phyloP scores from a whole-genome alignment of 2,329 filamentous ascomycete genomes.

The Arthrinium phaeospermum region DNA sequence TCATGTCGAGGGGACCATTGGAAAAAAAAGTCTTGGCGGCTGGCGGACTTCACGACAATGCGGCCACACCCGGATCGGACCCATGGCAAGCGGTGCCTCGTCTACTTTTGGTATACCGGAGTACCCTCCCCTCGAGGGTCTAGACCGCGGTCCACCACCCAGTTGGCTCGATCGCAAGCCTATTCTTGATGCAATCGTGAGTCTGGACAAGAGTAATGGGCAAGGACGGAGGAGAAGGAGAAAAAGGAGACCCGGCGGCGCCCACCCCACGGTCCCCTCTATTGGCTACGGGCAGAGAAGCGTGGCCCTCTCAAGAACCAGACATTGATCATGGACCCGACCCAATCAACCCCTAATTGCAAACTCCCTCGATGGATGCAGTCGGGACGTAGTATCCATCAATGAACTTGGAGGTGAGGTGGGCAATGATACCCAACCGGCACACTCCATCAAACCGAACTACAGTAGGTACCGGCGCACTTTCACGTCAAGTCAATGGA shows the following conservation, averaged over 20 bases:
- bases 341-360: conserved; percentile 3
- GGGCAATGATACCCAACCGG: not conserved
- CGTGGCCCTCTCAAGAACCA: conserved; percentile 7
- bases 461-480: too few species aligned
- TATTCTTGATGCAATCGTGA: conserved; percentile 7
- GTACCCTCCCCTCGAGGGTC: not conserved
- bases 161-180: not conserved
- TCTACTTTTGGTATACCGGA: conserved; percentile 21
- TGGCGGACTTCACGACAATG: conserved; percentile 20
- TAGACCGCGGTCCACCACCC: conserved; percentile 20
- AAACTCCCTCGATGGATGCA: not conserved
- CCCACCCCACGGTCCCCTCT: not conserved
- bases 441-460: not conserved
- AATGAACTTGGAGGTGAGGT: not conserved
- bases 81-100: conserved; percentile 13
- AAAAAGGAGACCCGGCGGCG: not conserved
- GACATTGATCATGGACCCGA: not conserved
- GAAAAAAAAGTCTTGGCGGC: not conserved
- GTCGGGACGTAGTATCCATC: not conserved
- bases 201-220: conserved; percentile 1
- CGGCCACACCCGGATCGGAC: conserved; percentile 19
- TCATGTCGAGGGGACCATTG: not conserved
- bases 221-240: not conserved
- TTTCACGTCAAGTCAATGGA: not conserved
- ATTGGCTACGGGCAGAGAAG: not conserved